Percentiles rank a stretch among this genome's conserved stretches.
These are phyloP conservation scores for Yamadazyma taylorii DNA, from an alignment of 1,139 yeast species.

Conservation along the genomic window DNA sequence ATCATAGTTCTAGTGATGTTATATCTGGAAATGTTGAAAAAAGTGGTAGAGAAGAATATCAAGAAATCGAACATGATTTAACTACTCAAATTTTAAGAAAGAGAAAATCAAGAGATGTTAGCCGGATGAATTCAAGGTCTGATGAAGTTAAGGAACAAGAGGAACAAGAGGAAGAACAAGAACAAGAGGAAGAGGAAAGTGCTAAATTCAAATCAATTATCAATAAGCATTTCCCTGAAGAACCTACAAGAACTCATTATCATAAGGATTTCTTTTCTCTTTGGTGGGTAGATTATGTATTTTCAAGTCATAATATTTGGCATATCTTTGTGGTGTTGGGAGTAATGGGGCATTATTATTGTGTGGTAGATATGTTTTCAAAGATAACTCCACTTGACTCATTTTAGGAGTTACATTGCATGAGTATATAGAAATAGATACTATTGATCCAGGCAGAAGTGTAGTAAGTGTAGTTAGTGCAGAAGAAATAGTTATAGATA, in stretches of 20 bases:
- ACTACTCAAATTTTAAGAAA: conserved; percentile 20
- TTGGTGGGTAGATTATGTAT: conserved; percentile 83
- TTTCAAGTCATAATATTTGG: conserved; percentile 90
- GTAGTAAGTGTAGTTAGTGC: no score
- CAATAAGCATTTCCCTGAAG: conserved; percentile 53
- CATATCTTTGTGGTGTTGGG: conserved; percentile 89
- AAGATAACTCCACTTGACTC: conserved; percentile 8
- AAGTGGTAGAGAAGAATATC: conserved; percentile 47
- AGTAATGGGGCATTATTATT: conserved; percentile 79
- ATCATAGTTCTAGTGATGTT: conserved; percentile 35
- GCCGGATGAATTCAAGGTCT: neutral
- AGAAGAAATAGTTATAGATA: neutral
- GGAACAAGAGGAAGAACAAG: conserved; percentile 6
- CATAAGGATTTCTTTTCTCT: conserved; percentile 55
- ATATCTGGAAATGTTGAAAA: conserved; percentile 37
- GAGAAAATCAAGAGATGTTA: conserved; percentile 5
- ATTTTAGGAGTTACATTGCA: neutral
- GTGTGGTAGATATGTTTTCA: conserved; percentile 68
- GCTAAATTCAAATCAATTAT: conserved; percentile 35
- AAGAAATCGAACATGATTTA: conserved; percentile 38
- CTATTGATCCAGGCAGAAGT: no score
- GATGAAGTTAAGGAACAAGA: neutral
- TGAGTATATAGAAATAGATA: neutral
- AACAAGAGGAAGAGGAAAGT: conserved; percentile 18
- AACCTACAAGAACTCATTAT: conserved; percentile 47